Base-by-base conservation (phyloP, 1,284 basidiomycete genomes). In the Volvariella surrecta region DNA sequence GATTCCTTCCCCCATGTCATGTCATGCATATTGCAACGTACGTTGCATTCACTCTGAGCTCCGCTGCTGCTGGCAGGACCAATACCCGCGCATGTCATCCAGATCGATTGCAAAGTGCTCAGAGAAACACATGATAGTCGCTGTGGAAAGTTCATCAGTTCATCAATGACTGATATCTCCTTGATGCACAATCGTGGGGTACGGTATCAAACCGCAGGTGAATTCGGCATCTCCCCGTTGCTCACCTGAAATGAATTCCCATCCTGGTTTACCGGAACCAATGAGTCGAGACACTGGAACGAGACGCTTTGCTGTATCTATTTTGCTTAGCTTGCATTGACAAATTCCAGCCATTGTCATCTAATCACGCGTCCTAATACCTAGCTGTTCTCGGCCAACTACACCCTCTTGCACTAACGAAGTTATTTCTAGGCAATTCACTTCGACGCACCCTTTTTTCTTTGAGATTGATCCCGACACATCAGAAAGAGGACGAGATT, bases 181-280 rank as follows among this genome's bases (percentile, higher is more conserved):
- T 57, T 73, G 19, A 68, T 73, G 63, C 71, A 75, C 43, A 71
- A 74, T 47, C 71, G 73, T 53, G 73, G 72, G 2, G 73, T 71
- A 0, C 71, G 71, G 18, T 70, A 70, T n/a, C 71, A 72, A 46
- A 64, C 66, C 1, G 57, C 63, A 42, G 70, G 71, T 13, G 71
- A 70, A 32, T 73, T 70, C 40, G 70, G 71, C 13, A 59, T 71
- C 28, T 74, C 72, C 46, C 70, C 71, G 1, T 56, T 74, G 3
- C 73, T 73, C 44, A 71, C 71, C 4, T 55, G 73, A 4, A 56
- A 53, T 0, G 61, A 61, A 45, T 71, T 72, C 43, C 47, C 58
- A 8, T 57, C 58, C 4, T 73, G 71, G 45, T 63, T 64, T 8
- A 68, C 70, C 10, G 65, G 60, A 0, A 55, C 73, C 16, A 48